Conservation (phyloP, 768 basidiomycete species). For the Obba rivulosa region DNA sequence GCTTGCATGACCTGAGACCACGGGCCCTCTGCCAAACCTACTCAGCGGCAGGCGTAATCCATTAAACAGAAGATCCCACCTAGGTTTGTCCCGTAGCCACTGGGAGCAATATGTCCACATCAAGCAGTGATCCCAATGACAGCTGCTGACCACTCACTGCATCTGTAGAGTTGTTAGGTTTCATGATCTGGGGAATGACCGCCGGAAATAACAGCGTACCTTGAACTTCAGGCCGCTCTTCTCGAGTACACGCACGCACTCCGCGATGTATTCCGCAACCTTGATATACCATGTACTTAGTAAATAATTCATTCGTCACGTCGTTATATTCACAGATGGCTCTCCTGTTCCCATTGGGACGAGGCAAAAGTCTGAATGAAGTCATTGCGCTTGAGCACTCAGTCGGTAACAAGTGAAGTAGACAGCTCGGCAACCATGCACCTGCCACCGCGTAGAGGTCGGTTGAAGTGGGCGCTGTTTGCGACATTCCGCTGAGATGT, state of each 20-base stretch:
- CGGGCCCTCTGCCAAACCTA: constrained; percentile 54
- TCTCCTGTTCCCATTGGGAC: constrained; percentile 79
- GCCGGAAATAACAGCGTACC: constrained; percentile 33
- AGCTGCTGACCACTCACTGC: constrained; percentile 46
- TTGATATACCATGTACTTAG: constrained; percentile 24
- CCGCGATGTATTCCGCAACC: constrained; percentile 76
- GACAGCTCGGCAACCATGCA: too few relatives aligned
- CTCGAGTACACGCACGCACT: constrained; percentile 79
- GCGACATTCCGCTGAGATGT: too few relatives aligned
- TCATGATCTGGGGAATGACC: constrained; percentile 1
- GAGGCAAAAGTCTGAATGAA: constrained; percentile 73
- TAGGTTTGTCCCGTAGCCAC: constrained; percentile 90
- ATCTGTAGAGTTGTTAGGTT: constrained; percentile 37
- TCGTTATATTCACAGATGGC: constrained; percentile 50
- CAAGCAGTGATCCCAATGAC: neutral
- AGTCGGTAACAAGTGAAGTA: neutral
- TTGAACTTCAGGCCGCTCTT: constrained; percentile 80
- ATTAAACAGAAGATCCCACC: constrained; percentile 33
- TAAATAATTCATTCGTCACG: constrained; percentile 5
- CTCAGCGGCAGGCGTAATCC: neutral
- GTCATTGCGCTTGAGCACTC: neutral
- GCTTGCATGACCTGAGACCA: constrained; percentile 81
- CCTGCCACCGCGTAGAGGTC: constrained; percentile 81
- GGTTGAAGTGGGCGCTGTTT: neutral
- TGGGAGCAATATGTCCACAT: constrained; percentile 21